phyloP scores from a whole-genome alignment of 306 rosid genomes.

The Dalbergia cochinchinensis region DNA sequence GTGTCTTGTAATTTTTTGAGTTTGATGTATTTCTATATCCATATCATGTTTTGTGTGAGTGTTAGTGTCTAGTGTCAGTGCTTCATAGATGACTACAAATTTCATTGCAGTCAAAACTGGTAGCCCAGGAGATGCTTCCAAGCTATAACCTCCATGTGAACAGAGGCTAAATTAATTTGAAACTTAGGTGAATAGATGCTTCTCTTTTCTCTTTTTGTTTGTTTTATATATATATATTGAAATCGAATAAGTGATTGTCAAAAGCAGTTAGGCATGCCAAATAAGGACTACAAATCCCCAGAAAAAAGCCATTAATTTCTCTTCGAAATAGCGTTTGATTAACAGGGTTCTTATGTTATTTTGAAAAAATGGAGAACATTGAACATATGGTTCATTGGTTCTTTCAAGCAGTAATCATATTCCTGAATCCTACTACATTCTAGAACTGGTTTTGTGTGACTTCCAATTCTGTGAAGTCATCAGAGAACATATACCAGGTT shows the following conservation, averaged over 20 bases:
- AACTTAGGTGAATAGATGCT: neutral
- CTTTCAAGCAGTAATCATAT: slow-evolving; percentile 20
- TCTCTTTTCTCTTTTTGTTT: neutral
- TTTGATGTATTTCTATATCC: too few species aligned
- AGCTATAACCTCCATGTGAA: slow-evolving; percentile 48
- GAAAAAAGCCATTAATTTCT: slow-evolving; percentile 13
- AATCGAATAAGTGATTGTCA: slow-evolving; percentile 48
- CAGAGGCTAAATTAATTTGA: neutral
- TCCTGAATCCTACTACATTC: slow-evolving; percentile 27
- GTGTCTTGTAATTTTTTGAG: too few species aligned
- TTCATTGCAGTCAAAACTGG: slow-evolving; percentile 54
- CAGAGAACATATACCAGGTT: slow-evolving; percentile 29
- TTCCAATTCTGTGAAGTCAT: slow-evolving; percentile 20
- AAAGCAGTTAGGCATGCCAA: slow-evolving; percentile 62
- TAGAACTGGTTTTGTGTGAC: slow-evolving; percentile 27
- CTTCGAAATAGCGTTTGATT: slow-evolving; percentile 7
- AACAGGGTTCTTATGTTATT: neutral
- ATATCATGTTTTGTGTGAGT: too few species aligned
- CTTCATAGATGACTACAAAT: neutral
- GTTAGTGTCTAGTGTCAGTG: too few species aligned
- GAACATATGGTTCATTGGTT: slow-evolving; percentile 25
- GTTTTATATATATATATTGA: neutral
- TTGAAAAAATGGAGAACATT: neutral
- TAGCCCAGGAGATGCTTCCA: slow-evolving; percentile 54
- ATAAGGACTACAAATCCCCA: slow-evolving; percentile 45